Evolutionary conservation across 768 basidiomycete species (phyloP).

Genomic region (Agrocybe chaxingu): DNA sequence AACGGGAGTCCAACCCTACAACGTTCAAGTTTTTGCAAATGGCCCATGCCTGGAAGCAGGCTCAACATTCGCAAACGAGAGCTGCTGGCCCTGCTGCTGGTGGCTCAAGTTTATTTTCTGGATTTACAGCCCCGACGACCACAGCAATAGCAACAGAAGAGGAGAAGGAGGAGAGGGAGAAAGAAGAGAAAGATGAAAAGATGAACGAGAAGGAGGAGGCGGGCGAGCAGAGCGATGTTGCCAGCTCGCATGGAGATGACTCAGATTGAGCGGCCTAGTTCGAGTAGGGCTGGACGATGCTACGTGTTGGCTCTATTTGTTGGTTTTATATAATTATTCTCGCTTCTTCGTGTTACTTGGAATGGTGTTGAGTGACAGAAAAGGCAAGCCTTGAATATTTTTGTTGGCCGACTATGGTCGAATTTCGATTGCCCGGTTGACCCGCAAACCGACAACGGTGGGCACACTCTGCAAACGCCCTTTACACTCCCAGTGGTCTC

Average conservation of each 20-base stretch:
- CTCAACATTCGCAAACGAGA: constrained; percentile 88
- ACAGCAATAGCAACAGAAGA: constrained; percentile 49
- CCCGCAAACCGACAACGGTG: no score
- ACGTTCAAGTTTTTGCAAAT: constrained; percentile 95
- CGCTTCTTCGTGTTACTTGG: no score
- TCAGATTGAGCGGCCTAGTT: constrained; percentile 4
- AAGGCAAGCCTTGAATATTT: no score
- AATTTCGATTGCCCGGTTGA: no score
- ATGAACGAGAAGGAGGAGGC: constrained; percentile 42
- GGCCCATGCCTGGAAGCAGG: constrained; percentile 86
- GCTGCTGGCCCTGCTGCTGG: constrained; percentile 81
- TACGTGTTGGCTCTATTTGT: not conserved
- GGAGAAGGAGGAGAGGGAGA: constrained; percentile 23
- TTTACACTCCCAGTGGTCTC: no score
- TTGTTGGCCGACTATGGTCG: no score
- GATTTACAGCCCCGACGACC: constrained; percentile 79
- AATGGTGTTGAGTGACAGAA: no score
- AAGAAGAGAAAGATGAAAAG: constrained; percentile 38
- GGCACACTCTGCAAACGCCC: no score
- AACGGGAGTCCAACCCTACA: constrained; percentile 87
- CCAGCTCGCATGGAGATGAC: constrained; percentile 15
- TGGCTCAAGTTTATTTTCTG: constrained; percentile 33
- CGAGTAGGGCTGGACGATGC: not conserved
- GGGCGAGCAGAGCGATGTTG: constrained; percentile 52
- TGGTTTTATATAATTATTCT: no score